Base-by-base conservation (phyloP, 768 basidiomycete species). In the Cyclocybe aegerita region DNA sequence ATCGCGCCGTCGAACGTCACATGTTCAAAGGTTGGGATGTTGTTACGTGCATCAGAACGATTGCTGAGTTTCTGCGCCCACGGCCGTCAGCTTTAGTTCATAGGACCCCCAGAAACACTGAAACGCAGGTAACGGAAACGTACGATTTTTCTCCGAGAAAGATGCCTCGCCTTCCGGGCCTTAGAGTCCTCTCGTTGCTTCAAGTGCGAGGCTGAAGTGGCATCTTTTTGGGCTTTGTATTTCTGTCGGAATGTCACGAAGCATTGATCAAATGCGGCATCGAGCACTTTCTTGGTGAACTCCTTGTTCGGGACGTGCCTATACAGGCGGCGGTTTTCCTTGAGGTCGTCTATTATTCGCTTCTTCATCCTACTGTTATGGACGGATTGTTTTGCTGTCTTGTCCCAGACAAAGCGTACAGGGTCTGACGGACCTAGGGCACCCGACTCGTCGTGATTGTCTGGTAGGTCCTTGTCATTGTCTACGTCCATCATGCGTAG, bases 351-450 rank as follows among this genome's bases (percentile, higher is more conserved):
- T 15, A 89, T 61, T 7, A 88, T 64, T 7, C 82, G 81, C 11
- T 73, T 66, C 68, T 85, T 89, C 87, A 89, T 89, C 10, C 78
- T 76, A 8, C 75, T 71, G 51, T 90, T 90, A 59, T 89, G 88
- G 14, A 81, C 76, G 1, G 87, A 90, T 58, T 89, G 85, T 52
- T 82, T 86, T 9, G 79, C 72, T 2, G 88, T 90, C 63, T 87
- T 88, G 53, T 85, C 82, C 88, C 88, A 90, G 4, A 88, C 83
- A 55, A 90, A 90, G 14, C 88, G 83, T 10, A 90, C 72, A 1
- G 86, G 79, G n/a, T 83, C 77, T 15, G 72, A 62, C 9, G 70
- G 59, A 2, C 66, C 70, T 1, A 83, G 58, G 3, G 67, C 58
- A 9, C 64, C 69, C 11, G 80, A 83, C 59, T 90, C 87, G 8